Base-by-base conservation (phyloP, 2,329 filamentous ascomycete species). In the Didymella segeticola region DNA sequence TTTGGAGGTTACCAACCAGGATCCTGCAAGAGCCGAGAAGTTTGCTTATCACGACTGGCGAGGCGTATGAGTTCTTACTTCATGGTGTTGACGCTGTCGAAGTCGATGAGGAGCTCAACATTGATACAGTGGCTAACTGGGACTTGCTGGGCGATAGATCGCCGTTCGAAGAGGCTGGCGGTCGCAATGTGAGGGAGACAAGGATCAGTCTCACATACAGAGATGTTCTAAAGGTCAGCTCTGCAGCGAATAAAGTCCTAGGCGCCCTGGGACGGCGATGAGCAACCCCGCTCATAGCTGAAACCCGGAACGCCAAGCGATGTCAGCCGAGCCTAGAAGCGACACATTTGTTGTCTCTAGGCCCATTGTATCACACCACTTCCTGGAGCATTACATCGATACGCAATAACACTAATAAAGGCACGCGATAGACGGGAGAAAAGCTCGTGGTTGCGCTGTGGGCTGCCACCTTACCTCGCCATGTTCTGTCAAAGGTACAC, bases 1-100 rank as follows among this genome's bases (percentile, higher is more conserved):
- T 47, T 14, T 36, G 30, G 36, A 30, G 43, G 42, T 36, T 63
- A 42, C 62, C 77, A 61, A 55, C 72, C 47, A 84, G 70, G 56
- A 89, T 97, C 48, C 74, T 96, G 11, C 93, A 96, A 72, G 93
- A 97, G 74, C 89, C 89, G 46, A 82, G 92, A 61, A 96, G 90
- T 51, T 68, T 95, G 10, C 82, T 95, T 42, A 83, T 93, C 58
- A 93, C 89, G 3, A 88, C 83, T 5, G 83, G 82, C 6, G 73
- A 81, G 14, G 81, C 92, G 2, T 95, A 95, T 63, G 86, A 81
- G 1, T 79, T 87, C 17, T 86, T 88, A 52, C 79, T 93, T 17
- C 90, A 95, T 66, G 90, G 90, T 4, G 93, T 95, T 57, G 81
- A 85, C 38, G 81, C 89, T 43, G 75, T 86, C 3, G 66, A 72